phyloP scores from a whole-genome alignment of 73 alveolate species.

The Tetrahymena elliotti region DNA sequence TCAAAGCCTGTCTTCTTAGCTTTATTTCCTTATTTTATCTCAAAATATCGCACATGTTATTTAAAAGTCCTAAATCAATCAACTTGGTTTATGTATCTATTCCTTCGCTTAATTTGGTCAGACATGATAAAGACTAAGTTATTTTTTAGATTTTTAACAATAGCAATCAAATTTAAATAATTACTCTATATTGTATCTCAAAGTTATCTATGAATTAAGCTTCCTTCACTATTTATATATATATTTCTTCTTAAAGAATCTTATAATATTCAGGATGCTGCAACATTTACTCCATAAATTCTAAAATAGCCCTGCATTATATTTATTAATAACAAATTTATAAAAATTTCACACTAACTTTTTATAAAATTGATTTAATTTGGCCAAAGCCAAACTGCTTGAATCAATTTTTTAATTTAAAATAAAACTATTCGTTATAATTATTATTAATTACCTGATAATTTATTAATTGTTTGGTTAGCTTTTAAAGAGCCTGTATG shows the following conservation, averaged over 20 bases:
- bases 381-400: no score
- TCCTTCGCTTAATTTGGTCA: neutral
- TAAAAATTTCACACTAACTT: no score
- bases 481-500: neutral
- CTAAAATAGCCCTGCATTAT: neutral
- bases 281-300: neutral
- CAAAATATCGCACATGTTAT: neutral
- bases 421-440: neutral
- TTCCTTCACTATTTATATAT: neutral
- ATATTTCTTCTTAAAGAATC: neutral
- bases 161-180: no score
- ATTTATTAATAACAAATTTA: neutral
- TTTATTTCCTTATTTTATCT: neutral
- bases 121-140: neutral
- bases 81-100: neutral
- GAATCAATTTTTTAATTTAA: no score
- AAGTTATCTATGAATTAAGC: neutral
- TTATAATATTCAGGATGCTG: neutral
- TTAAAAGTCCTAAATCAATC: neutral
- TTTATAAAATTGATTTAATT: no score
- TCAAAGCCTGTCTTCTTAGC: slow-evolving; percentile 14
- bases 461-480: neutral
- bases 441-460: neutral
- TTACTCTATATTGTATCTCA: neutral
- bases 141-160: no score